These are phyloP conservation scores for Niveomyces coronatus DNA, from an alignment of 2,329 filamentous ascomycete genomes.

Conservation along the genomic window DNA sequence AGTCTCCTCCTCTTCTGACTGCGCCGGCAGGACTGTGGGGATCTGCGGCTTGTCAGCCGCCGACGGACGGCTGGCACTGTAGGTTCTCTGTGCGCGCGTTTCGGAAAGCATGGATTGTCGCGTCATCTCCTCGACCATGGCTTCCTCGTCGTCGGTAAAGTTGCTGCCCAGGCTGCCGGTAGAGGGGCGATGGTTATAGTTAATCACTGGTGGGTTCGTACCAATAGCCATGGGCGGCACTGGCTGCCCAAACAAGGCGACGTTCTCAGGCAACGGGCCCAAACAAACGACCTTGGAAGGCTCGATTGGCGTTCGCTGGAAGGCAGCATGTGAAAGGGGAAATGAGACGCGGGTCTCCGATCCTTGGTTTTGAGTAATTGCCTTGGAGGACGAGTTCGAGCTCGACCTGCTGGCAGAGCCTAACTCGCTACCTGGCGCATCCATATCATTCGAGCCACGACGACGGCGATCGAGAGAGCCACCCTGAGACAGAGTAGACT, in stretches of 20 bases:
- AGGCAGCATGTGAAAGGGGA: conserved; percentile 13
- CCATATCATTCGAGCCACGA: conserved; percentile 2
- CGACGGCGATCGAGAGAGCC: conserved; percentile 12
- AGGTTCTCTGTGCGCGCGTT: conserved; percentile 1
- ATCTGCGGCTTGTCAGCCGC: conserved; percentile 1
- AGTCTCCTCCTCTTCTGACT: background rate
- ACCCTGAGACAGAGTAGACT: conserved; percentile 13
- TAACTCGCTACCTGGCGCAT: conserved; percentile 14
- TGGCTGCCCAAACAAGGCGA: conserved; percentile 21
- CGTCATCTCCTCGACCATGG: conserved; percentile 19
- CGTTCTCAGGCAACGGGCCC: conserved; percentile 41
- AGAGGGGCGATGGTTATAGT: conserved; percentile 12
- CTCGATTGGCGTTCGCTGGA: conserved; percentile 42
- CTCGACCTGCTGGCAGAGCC: conserved; percentile 20
- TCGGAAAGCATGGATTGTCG: conserved; percentile 15
- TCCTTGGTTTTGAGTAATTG: conserved; percentile 14
- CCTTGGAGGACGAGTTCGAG: conserved; percentile 16
- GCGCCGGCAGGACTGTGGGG: background rate
- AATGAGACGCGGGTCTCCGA: conserved; percentile 11
- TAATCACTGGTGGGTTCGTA: background rate
- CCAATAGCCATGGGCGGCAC: conserved; percentile 6
- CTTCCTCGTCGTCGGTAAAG: conserved; percentile 44
- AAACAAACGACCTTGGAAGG: conserved; percentile 43
- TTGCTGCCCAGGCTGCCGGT: conserved; percentile 45
- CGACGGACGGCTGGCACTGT: conserved; percentile 2